Evolutionary conservation across 208 protist species (phyloP).

Genomic region (Crithidia thermophila): DNA sequence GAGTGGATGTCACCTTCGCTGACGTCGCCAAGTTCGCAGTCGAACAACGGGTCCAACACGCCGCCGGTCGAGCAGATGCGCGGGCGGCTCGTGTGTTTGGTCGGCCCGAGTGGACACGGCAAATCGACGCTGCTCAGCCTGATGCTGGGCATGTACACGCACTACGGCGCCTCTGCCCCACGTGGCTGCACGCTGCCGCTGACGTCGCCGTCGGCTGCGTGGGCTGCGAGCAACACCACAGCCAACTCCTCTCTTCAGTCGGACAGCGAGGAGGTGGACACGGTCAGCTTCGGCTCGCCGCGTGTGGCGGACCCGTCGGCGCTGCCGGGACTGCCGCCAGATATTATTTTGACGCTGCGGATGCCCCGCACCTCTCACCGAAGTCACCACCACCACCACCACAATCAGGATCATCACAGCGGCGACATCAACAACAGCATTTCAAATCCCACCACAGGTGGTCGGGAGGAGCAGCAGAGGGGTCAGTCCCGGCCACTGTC

Average conservation of each 20-base stretch:
- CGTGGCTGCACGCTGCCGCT: neutral
- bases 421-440: too few relatives aligned
- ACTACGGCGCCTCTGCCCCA: conserved; percentile 16
- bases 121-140: conserved; percentile 82
- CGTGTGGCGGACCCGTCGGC: conserved; percentile 1
- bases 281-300: conserved; percentile 11
- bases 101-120: conserved; percentile 66
- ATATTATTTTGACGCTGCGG: conserved; percentile 28
- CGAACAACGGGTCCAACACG: neutral
- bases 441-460: too few relatives aligned
- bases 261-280: neutral
- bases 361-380: neutral
- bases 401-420: too few relatives aligned
- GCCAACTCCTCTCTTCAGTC: neutral
- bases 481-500: neutral
- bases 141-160: conserved; percentile 68
- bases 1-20: conserved; percentile 2
- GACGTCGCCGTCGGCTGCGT: neutral
- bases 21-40: conserved; percentile 17
- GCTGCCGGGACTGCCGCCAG: neutral
- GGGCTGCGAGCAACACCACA: neutral
- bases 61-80: conserved; percentile 1
- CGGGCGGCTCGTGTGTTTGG: conserved; percentile 62
- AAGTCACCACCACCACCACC: neutral
- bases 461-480: neutral